Evolutionary conservation across 2,329 filamentous ascomycete species (phyloP).

Genomic region (Canariomyces notabilis): DNA sequence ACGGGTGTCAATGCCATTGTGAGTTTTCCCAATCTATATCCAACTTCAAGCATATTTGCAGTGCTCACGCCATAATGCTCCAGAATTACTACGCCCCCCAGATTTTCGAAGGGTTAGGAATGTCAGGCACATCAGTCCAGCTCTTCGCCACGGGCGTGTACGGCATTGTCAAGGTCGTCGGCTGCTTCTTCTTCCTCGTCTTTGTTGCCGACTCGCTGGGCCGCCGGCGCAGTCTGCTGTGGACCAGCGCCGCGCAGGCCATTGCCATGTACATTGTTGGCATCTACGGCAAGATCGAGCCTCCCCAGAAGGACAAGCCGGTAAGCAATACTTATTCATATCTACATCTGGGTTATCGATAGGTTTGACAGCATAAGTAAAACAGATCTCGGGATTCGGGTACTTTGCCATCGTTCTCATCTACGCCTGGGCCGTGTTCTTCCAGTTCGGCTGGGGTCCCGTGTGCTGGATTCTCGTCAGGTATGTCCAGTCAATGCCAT

Average conservation of each 20-base stretch:
- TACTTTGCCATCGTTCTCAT: neutral
- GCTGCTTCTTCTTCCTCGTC: conserved; percentile 53
- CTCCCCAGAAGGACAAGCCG: conserved; percentile 41
- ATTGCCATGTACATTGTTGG: conserved; percentile 61
- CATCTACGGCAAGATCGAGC: conserved; percentile 54
- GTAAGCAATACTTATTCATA: conserved; percentile 59
- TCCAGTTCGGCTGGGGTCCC: conserved; percentile 59
- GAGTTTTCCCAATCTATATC: neutral
- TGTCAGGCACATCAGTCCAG: conserved; percentile 42
- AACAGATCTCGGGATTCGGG: neutral
- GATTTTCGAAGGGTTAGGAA: conserved; percentile 30
- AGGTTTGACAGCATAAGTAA: neutral
- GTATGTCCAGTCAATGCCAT: neutral
- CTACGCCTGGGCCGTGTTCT: conserved; percentile 24
- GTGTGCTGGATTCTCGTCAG: conserved; percentile 49
- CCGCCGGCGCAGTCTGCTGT: conserved; percentile 49
- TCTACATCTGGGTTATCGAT: conserved; percentile 50
- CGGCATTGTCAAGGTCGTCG: conserved; percentile 56
- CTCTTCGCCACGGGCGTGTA: conserved; percentile 60
- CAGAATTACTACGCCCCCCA: conserved; percentile 29
- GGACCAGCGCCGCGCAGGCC: conserved; percentile 57
- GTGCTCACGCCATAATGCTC: neutral
- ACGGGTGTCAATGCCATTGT: conserved; percentile 36
- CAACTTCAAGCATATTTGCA: neutral
- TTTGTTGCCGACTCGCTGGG: conserved; percentile 58